These are phyloP conservation scores for Talaromyces proteolyticus DNA, from an alignment of 495 filamentous ascomycete species.

Conservation along the genomic window DNA sequence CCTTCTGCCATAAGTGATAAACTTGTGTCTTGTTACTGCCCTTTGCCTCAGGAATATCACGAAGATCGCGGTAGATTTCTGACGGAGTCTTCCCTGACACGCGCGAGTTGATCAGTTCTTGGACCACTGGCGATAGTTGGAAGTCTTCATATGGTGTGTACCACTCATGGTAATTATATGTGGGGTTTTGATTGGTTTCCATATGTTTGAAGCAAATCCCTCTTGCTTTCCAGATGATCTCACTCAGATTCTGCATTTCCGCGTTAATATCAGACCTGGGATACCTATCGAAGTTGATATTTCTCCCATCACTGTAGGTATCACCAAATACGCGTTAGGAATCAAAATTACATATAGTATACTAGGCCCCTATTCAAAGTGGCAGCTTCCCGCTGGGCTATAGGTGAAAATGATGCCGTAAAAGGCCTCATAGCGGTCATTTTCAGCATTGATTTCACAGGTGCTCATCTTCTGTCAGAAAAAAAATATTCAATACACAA, in stretches of 20 bases:
- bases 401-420: too few relatives aligned
- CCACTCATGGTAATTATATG: slow-evolving; percentile 1
- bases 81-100: not conserved
- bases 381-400: too few relatives aligned
- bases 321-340: not conserved
- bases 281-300: not conserved
- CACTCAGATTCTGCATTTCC: not conserved
- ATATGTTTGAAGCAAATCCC: slow-evolving; percentile 3
- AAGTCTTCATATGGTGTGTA: slow-evolving; percentile 6
- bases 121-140: slow-evolving; percentile 4
- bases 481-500: too few relatives aligned
- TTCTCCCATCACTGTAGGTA: not conserved
- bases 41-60: slow-evolving; percentile 1
- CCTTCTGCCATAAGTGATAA: slow-evolving; percentile 5
- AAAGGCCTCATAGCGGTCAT: too few relatives aligned
- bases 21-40: not conserved
- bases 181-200: not conserved
- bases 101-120: slow-evolving; percentile 2
- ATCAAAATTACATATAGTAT: too few relatives aligned
- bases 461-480: too few relatives aligned
- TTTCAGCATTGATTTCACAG: too few relatives aligned
- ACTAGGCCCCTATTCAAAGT: too few relatives aligned
- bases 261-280: slow-evolving; percentile 2
- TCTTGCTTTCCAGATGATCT: slow-evolving; percentile 7
- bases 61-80: slow-evolving; percentile 5